Percentiles rank a stretch among this genome's conserved stretches.
Conservation (phyloP, 768 basidiomycete genomes). For the Gloeostereum incarnatum region DNA sequence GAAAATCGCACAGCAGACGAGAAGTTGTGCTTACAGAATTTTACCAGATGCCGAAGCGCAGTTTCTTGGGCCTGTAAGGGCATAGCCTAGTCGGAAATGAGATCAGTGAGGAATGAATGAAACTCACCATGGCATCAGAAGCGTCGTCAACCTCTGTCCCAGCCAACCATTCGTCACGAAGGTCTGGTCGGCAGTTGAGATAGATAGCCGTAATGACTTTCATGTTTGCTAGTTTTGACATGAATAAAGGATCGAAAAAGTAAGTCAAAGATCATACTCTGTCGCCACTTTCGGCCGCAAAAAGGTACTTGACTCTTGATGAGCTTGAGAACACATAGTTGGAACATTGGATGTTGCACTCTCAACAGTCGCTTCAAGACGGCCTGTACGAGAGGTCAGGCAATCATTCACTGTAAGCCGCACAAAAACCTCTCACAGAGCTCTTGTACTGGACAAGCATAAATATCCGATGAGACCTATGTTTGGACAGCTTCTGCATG, state of each 20-base stretch:
- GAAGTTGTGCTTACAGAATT: conserved; percentile 64
- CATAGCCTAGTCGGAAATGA: conserved; percentile 3
- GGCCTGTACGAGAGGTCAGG: too few relatives aligned
- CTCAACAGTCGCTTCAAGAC: conserved; percentile 91
- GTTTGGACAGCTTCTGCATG: conserved; percentile 96
- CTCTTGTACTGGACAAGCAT: conserved; percentile 98
- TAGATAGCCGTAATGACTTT: conserved; percentile 99
- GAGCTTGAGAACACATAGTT: conserved; percentile 90
- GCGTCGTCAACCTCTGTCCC: conserved; percentile 88
- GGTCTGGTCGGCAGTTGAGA: conserved; percentile 91
- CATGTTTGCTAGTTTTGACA: conserved; percentile 75
- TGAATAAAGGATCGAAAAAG: conserved; percentile 1
- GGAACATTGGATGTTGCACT: conserved; percentile 90
- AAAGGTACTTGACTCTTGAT: conserved; percentile 99
- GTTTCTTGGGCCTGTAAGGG: conserved; percentile 79
- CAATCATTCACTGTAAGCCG: conserved; percentile 8
- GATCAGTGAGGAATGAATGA: neutral
- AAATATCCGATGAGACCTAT: conserved; percentile 87
- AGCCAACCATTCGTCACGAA: conserved; percentile 96
- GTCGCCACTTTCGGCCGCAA: conserved; percentile 96
- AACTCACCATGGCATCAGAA: conserved; percentile 76
- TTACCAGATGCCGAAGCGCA: conserved; percentile 86
- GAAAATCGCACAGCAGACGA: neutral
- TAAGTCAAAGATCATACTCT: conserved; percentile 47
- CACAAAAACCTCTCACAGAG: conserved; percentile 44